Base-by-base conservation (phyloP, 202 grass and related monocot species). In the Schoenoplectus tabernaemontani region DNA sequence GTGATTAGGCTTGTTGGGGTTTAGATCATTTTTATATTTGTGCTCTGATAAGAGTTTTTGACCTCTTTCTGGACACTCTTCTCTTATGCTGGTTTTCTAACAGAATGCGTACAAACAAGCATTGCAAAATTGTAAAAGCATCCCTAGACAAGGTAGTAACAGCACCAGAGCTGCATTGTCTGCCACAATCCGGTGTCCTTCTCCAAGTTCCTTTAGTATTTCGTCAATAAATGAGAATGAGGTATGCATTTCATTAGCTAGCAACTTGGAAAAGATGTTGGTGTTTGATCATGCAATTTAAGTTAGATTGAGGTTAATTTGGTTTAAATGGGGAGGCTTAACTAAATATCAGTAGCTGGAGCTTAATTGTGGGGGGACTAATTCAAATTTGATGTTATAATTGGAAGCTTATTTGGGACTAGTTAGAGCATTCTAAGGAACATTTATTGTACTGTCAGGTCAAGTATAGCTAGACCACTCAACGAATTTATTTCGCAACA, bases 91-190 rank as follows among this genome's bases (percentile, higher is more conserved):
- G 41, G 22, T 44, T 75, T 75, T 4, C 26, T 79, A 16, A 76
- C 65, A 98, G 95, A 90, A 62, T 79, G 84, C 67, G 1, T 95
- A 92, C 88, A 98, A 98, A 79, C 95, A 92, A 86, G 91, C 95
- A 86, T 82, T 95, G 79, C 91, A 92, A 79, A 84, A 66, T 57
- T 89, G 91, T 41, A 98, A 86, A 86, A 87, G 57, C 50, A 82
- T 97, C n/a, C 89, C 91, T 43, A 92, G 86, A 63, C 95, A 92
- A 89, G 74, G 83, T 71, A 69, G 85, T 64, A 89, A 34, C 82
- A 85, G 59, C 74, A 48, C 88, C 26, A 95, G 91, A 90, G 88
- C 87, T 78, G 87, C 88, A 39, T 68, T 90, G 82, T 88, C 89
- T 37, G 53, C 83, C 37, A 82, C 91, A 9, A 86, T 74, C 66